A percentile compares a stretch with the other conserved stretches of the same genome.
Conservation (phyloP, 2,329 filamentous ascomycete genomes). For the Colletotrichum sp. region DNA sequence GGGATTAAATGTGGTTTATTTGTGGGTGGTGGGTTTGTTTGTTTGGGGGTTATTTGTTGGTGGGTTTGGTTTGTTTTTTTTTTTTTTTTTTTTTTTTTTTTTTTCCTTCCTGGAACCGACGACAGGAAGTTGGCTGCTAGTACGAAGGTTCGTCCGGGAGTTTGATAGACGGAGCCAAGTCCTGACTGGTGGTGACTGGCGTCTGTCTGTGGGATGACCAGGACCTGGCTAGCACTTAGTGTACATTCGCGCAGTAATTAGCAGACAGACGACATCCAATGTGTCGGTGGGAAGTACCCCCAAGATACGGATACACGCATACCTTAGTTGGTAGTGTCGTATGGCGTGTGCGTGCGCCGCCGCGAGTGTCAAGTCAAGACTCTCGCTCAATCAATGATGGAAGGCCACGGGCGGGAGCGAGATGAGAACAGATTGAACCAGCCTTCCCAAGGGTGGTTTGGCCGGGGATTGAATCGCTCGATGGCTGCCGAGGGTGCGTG, state of each 20-base stretch:
- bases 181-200: not conserved
- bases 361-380: too few species aligned
- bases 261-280: not conserved
- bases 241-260: not conserved
- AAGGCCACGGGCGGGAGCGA: constrained; percentile 32
- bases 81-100: too few species aligned
- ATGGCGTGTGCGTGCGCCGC: too few species aligned
- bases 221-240: not conserved
- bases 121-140: not conserved
- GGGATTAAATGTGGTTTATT: too few species aligned
- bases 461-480: not conserved
- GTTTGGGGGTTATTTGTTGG: too few species aligned
- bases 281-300: not conserved
- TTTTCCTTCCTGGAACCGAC: not conserved
- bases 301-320: not conserved
- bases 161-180: not conserved
- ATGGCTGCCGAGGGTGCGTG: not conserved
- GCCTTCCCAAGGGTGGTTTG: not conserved
- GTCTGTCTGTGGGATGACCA: not conserved
- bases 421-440: constrained; percentile 28
- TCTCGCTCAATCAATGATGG: constrained; percentile 22
- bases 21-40: too few species aligned
- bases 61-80: too few species aligned
- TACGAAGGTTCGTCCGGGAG: not conserved
- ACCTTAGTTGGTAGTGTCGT: too few species aligned